phyloP scores from a whole-genome alignment of 1,139 yeast genomes.

The Pneumocystis carinii region DNA sequence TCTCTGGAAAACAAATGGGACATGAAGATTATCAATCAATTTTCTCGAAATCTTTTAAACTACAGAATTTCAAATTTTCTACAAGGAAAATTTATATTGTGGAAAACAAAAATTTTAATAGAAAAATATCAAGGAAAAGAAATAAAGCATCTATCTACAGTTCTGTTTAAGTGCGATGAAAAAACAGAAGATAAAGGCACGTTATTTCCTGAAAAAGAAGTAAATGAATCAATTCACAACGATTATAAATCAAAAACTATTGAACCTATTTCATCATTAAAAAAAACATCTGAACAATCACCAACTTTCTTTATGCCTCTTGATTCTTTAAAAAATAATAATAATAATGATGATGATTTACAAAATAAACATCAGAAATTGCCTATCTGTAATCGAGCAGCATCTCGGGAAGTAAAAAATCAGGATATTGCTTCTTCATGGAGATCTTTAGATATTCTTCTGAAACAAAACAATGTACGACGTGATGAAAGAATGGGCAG shows the following conservation, averaged over 20 bases:
- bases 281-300: neutral
- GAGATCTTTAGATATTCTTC: conserved; percentile 8
- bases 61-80: neutral
- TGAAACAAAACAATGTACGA: conserved; percentile 13
- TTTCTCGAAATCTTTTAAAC: neutral
- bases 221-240: neutral
- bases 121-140: neutral
- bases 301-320: neutral
- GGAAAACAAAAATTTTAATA: neutral
- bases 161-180: neutral
- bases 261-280: neutral
- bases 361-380: neutral
- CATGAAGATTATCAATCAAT: neutral
- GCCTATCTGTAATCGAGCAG: neutral
- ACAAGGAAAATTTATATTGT: neutral
- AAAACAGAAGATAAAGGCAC: neutral
- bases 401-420: neutral
- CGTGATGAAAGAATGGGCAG: conserved; percentile 6
- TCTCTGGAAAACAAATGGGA: neutral
- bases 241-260: neutral
- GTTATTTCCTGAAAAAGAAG: neutral
- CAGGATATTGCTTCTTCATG: neutral
- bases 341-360: neutral
- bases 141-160: neutral
- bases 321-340: neutral